Percentiles rank a stretch among this genome's conserved stretches.
These are phyloP conservation scores for Batrachochytrium dendrobatidis DNA, from an alignment of 371 early-diverging fungal genomes.

Conservation along the genomic window DNA sequence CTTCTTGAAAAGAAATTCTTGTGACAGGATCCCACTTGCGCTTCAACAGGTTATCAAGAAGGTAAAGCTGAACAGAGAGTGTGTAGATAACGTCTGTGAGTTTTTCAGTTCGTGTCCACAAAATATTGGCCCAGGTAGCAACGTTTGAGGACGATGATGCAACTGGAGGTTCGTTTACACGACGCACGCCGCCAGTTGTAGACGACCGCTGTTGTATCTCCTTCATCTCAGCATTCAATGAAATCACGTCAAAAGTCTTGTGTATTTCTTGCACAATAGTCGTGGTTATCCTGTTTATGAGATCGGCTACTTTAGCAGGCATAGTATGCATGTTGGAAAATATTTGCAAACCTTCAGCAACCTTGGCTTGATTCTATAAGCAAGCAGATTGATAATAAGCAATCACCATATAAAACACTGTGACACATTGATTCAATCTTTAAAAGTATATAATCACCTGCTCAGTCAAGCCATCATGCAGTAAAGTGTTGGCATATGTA, in stretches of 20 bases:
- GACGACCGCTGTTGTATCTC: neutral
- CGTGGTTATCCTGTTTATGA: constrained; percentile 43
- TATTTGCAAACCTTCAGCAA: constrained; percentile 68
- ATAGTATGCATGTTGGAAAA: constrained; percentile 61
- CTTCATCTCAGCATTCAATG: constrained; percentile 55
- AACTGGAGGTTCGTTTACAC: constrained; percentile 43
- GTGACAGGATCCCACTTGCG: constrained; percentile 61
- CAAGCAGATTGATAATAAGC: neutral
- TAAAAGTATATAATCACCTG: constrained; percentile 22
- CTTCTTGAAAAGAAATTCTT: constrained; percentile 58
- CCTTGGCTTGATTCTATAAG: constrained; percentile 55
- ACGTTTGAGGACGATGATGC: constrained; percentile 36
- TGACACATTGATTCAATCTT: neutral
- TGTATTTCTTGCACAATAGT: constrained; percentile 48
- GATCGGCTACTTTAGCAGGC: constrained; percentile 37
- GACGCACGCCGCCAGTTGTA: constrained; percentile 32
- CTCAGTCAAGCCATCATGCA: constrained; percentile 51
- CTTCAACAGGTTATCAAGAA: constrained; percentile 61
- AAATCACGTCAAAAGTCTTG: constrained; percentile 53
- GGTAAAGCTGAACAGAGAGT: constrained; percentile 55
- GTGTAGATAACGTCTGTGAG: constrained; percentile 67
- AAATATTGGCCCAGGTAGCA: constrained; percentile 31
- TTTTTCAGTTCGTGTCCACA: constrained; percentile 66
- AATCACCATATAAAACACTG: neutral
- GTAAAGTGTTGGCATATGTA: constrained; percentile 46